A percentile compares a stretch with the other conserved stretches of the same genome.
Evolutionary conservation across 2,329 filamentous ascomycete genomes (phyloP).

Genomic region (Diaporthe nobilis): DNA sequence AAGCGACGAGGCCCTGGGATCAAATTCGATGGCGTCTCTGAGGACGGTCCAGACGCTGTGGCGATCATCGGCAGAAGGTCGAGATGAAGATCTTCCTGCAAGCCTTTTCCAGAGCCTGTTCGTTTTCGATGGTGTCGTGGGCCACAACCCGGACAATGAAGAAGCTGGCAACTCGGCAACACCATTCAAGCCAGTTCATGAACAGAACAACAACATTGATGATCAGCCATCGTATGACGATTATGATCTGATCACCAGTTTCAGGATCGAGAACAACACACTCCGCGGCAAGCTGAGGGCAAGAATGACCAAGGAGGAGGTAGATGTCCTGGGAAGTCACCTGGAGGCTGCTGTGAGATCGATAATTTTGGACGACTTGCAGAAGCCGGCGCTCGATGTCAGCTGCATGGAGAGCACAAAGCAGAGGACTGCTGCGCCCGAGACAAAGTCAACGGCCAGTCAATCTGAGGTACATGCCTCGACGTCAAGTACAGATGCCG

Average conservation of each 20-base stretch:
- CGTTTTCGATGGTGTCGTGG: slow-evolving; percentile 46
- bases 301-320: slow-evolving; percentile 36
- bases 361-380: slow-evolving; percentile 16
- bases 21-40: slow-evolving; percentile 44
- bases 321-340: slow-evolving; percentile 34
- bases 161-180: neutral
- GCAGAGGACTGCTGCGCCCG: too few species aligned
- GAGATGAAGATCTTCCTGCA: slow-evolving; percentile 19
- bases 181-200: slow-evolving; percentile 4
- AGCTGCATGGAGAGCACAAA: slow-evolving; percentile 10
- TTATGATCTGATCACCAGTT: slow-evolving; percentile 47
- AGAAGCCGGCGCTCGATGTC: slow-evolving; percentile 25
- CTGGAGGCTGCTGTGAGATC: slow-evolving; percentile 33
- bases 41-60: slow-evolving; percentile 44
- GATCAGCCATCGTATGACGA: slow-evolving; percentile 44
- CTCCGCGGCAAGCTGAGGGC: slow-evolving; percentile 44
- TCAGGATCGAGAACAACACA: slow-evolving; percentile 42
- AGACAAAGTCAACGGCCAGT: neutral
- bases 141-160: neutral
- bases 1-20: slow-evolving; percentile 43
- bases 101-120: slow-evolving; percentile 47
- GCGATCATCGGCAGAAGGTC: slow-evolving; percentile 41
- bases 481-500: slow-evolving; percentile 26
- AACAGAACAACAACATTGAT: neutral
- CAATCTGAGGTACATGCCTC: neutral